A percentile compares a stretch with the other conserved stretches of the same genome.
These are phyloP conservation scores for Pseudohyphozyma bogoriensis DNA, from an alignment of 768 basidiomycete species.

Conservation along the genomic window DNA sequence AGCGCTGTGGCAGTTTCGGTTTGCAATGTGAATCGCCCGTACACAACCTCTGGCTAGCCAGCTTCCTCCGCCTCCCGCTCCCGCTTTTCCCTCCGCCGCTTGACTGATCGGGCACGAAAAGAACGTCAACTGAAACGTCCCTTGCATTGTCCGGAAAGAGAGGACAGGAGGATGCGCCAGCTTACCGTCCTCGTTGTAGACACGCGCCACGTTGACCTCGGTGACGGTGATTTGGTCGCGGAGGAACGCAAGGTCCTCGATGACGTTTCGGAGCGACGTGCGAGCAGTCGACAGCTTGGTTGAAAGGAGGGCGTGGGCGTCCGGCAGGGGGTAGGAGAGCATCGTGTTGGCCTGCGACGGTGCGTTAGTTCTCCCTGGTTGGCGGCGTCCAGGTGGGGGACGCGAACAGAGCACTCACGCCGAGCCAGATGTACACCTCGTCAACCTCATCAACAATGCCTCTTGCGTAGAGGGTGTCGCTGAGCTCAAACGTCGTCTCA, in stretches of 20 bases:
- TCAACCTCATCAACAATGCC: slow-evolving; percentile 79
- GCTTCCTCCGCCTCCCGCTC: not conserved
- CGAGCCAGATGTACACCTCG: slow-evolving; percentile 88
- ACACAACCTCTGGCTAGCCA: too few relatives aligned
- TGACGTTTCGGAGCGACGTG: slow-evolving; percentile 52
- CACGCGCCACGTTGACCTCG: slow-evolving; percentile 88
- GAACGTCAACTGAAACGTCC: too few relatives aligned
- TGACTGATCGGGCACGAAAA: too few relatives aligned
- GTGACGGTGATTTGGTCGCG: slow-evolving; percentile 92
- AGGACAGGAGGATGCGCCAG: too few relatives aligned
- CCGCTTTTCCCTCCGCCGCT: slow-evolving; percentile 52
- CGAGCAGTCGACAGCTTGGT: slow-evolving; percentile 67
- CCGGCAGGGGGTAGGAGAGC: slow-evolving; percentile 79
- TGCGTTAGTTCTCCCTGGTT: not conserved
- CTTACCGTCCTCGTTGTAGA: slow-evolving; percentile 95
- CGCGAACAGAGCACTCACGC: slow-evolving; percentile 50
- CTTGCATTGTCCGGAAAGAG: too few relatives aligned
- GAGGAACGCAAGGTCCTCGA: slow-evolving; percentile 84
- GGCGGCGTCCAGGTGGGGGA: not conserved
- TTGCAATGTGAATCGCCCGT: too few relatives aligned
- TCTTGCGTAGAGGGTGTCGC: slow-evolving; percentile 88
- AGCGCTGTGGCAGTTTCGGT: too few relatives aligned
- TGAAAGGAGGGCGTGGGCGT: slow-evolving; percentile 61
- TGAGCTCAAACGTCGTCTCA: slow-evolving; percentile 83
- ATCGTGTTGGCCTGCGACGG: slow-evolving; percentile 79